Conservation (phyloP, 352 stramenopile species). For the Phytophthora constricta region DNA sequence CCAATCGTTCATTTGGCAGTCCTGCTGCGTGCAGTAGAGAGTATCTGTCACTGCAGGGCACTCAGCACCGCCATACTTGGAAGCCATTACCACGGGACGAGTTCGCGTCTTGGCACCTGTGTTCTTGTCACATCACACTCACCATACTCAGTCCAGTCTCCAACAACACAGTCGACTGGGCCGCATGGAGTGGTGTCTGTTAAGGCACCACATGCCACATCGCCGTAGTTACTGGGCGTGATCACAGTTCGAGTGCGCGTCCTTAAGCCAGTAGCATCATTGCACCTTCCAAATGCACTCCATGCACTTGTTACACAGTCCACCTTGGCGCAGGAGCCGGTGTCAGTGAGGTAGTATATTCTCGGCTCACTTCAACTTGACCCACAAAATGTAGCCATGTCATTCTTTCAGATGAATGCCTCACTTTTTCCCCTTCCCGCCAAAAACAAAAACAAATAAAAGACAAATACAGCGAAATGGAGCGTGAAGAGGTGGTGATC, state of each 20-base stretch:
- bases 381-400: conserved; percentile 25
- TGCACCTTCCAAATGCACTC: conserved; percentile 47
- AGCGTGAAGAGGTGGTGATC: conserved; percentile 73
- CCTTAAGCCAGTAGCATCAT: conserved; percentile 39
- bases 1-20: conserved; percentile 64
- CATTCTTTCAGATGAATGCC: not conserved
- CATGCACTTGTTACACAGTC: conserved; percentile 52
- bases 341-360: conserved; percentile 23
- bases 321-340: conserved; percentile 39
- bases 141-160: conserved; percentile 40
- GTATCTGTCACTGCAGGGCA: conserved; percentile 36
- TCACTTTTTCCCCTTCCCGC: conserved; percentile 7
- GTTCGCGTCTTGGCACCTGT: conserved; percentile 36
- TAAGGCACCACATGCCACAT: conserved; percentile 29
- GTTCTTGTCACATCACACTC: conserved; percentile 44
- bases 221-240: conserved; percentile 36
- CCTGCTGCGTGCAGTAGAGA: conserved; percentile 36
- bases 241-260: conserved; percentile 34
- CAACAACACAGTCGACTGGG: conserved; percentile 43
- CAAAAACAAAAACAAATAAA: no score
- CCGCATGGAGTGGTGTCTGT: conserved; percentile 37
- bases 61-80: conserved; percentile 32
- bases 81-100: conserved; percentile 25
- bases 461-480: no score
- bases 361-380: conserved; percentile 4